phyloP scores from a whole-genome alignment of 1,139 yeast genomes.

The Pneumocystis carinii region DNA sequence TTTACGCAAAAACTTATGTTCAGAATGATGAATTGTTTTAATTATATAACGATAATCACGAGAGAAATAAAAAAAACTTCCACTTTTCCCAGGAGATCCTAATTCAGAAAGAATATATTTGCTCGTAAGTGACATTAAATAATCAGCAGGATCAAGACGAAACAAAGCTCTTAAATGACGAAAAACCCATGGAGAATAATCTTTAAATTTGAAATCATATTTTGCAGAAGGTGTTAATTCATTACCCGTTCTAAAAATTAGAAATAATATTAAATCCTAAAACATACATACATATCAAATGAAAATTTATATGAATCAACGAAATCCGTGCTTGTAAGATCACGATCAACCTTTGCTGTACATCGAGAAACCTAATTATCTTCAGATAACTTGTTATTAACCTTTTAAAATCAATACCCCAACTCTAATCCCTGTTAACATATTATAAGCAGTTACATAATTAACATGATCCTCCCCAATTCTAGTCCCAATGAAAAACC shows the following conservation, averaged over 20 bases:
- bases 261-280: not conserved
- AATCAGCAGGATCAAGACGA: constrained; percentile 91
- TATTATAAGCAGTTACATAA: constrained; percentile 86
- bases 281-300: constrained; percentile 39
- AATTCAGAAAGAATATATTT: constrained; percentile 82
- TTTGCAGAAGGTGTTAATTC: constrained; percentile 84
- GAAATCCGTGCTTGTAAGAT: constrained; percentile 58
- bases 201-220: constrained; percentile 92
- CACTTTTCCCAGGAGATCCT: constrained; percentile 94
- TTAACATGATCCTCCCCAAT: constrained; percentile 88
- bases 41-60: constrained; percentile 87
- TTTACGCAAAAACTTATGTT: constrained; percentile 66
- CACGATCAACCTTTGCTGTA: constrained; percentile 64
- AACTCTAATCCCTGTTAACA: constrained; percentile 92
- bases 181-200: constrained; percentile 88
- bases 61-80: constrained; percentile 88
- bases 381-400: not conserved
- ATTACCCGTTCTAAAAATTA: constrained; percentile 42
- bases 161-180: constrained; percentile 66
- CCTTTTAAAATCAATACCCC: constrained; percentile 20
- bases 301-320: constrained; percentile 58
- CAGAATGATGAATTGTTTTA: constrained; percentile 88
- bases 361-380: constrained; percentile 58
- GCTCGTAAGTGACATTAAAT: constrained; percentile 79
- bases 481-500: constrained; percentile 58